These are phyloP conservation scores for Tolypocladium cylindrosporum DNA, from an alignment of 2,329 filamentous ascomycete species.

Conservation along the genomic window DNA sequence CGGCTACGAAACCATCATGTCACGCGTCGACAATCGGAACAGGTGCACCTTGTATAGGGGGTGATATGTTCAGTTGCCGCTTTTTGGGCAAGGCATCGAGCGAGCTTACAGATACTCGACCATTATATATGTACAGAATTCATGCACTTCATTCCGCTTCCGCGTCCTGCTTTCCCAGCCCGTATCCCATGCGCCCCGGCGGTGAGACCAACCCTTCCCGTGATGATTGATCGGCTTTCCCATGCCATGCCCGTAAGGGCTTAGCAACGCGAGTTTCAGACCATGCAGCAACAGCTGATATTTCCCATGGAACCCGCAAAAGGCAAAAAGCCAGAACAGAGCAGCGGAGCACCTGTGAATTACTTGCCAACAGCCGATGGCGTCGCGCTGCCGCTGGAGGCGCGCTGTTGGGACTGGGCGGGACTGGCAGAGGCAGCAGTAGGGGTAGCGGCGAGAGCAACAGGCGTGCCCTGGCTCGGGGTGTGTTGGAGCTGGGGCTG, in stretches of 20 bases:
- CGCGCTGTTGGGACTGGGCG: slow-evolving; percentile 18
- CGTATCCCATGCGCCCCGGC: background rate
- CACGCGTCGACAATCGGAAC: background rate
- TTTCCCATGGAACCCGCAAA: too few species aligned
- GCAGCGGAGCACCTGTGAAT: background rate
- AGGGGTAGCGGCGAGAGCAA: background rate
- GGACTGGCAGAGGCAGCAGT: slow-evolving; percentile 8
- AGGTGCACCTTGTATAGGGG: background rate
- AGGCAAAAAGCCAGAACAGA: background rate
- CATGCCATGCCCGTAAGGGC: background rate
- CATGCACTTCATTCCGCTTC: background rate
- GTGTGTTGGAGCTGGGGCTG: slow-evolving; percentile 5
- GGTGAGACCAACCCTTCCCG: background rate
- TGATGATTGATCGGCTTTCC: background rate
- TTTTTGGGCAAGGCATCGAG: background rate
- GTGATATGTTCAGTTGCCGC: background rate
- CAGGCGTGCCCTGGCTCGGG: background rate
- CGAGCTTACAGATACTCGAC: background rate
- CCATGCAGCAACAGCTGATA: background rate
- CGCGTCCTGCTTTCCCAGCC: background rate
- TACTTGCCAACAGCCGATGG: slow-evolving; percentile 21
- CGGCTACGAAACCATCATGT: background rate
- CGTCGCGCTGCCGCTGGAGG: slow-evolving; percentile 29
- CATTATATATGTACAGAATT: background rate
- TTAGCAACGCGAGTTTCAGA: background rate